Base-by-base conservation (phyloP, 2,329 filamentous ascomycete species). In the Truncatella angustata region DNA sequence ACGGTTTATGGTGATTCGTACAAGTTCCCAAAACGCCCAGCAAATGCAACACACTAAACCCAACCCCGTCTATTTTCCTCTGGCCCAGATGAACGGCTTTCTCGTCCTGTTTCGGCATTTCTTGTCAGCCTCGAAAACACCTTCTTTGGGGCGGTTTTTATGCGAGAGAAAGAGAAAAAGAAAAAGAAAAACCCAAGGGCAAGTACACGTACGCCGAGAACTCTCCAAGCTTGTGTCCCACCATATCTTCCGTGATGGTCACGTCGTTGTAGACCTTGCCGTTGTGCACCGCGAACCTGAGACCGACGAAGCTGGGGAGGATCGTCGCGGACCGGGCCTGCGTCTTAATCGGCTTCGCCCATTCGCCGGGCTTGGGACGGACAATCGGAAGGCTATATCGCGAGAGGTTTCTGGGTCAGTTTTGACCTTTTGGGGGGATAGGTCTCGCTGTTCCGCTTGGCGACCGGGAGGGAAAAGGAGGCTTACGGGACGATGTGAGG, bases 141-240 rank as follows among this genome's bases (percentile, higher is more conserved):
- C n/a, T n/a, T n/a, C n/a, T n/a, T n/a, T n/a, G n/a, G n/a, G n/a
- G n/a, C n/a, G n/a, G n/a, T n/a, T n/a, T n/a, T n/a, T n/a, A n/a
- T n/a, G n/a, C n/a, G n/a, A n/a, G n/a, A n/a, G n/a, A n/a, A n/a
- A n/a, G n/a, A n/a, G n/a, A n/a, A n/a, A n/a, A n/a, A n/a, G n/a
- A n/a, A n/a, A n/a, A n/a, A n/a, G n/a, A n/a, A n/a, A n/a, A n/a
- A n/a, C n/a, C n/a, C n/a, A n/a, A n/a, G n/a, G n/a, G n/a, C n/a
- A n/a, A n/a, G n/a, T n/a, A n/a, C n/a, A 84, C 90, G 65, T 82
- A 96, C 91, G 84, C 77, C 56, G 91, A 86, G 70, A 96, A 97
- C 73, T 97, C 92, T 63, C 92, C 92, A 60, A 97, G 79, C 74
- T 96, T 97, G 72, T 94, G 88, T 50, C 92, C 92, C 46, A 97